Conservation (phyloP, 176 grass and related monocot species). For the Musa beccarii region DNA sequence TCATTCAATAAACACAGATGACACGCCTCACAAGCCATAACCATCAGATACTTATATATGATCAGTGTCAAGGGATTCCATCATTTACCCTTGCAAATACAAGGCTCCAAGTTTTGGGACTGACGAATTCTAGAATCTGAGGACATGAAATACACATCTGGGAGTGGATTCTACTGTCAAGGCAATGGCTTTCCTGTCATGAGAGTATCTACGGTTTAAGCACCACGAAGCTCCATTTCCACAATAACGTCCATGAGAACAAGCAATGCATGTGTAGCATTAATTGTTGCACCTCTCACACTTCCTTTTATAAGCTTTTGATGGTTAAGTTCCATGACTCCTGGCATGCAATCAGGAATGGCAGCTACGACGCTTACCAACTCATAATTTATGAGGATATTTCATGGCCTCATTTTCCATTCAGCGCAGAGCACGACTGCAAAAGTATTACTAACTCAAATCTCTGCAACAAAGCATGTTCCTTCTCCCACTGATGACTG, state of each 20-base stretch:
- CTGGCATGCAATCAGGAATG: background rate
- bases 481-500: background rate
- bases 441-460: background rate
- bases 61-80: background rate
- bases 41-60: background rate
- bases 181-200: background rate
- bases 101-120: background rate
- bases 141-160: background rate
- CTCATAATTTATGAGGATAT: background rate
- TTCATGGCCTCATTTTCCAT: background rate
- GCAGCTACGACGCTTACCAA: background rate
- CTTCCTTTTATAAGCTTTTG: background rate
- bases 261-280: background rate
- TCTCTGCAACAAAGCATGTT: constrained; percentile 11
- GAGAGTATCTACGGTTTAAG: background rate
- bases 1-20: too few relatives aligned
- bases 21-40: background rate
- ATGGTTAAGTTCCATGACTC: background rate
- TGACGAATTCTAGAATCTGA: background rate
- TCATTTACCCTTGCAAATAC: background rate
- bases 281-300: background rate
- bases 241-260: background rate
- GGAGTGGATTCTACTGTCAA: background rate
- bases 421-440: background rate
- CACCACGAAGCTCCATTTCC: background rate